A percentile compares a stretch with the other conserved stretches of the same genome.
These are phyloP conservation scores for Backusella tarrabulga DNA, from an alignment of 192 early-diverging fungal genomes.

Conservation along the genomic window DNA sequence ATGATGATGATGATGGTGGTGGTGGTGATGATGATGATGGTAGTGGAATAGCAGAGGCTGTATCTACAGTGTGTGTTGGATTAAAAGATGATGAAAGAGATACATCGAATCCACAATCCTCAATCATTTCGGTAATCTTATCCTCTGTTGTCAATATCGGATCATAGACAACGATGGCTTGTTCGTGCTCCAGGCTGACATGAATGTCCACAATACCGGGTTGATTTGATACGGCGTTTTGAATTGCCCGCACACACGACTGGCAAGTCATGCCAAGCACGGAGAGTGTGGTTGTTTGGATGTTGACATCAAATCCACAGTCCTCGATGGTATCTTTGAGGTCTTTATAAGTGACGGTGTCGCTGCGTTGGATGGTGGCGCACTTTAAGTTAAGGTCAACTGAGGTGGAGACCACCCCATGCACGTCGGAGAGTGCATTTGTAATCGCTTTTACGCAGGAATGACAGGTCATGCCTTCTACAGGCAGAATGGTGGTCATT, in stretches of 20 bases:
- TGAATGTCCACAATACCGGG: conserved; percentile 45
- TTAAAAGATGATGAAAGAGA: conserved; percentile 69
- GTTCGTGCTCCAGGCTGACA: conserved; percentile 56
- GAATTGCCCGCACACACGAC: conserved; percentile 77
- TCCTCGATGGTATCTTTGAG: conserved; percentile 58
- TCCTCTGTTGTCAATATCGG: not conserved
- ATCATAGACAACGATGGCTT: not conserved
- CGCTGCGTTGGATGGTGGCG: conserved; percentile 17
- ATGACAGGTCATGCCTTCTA: conserved; percentile 86
- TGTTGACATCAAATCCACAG: conserved; percentile 63
- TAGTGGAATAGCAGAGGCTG: not conserved
- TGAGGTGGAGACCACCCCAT: not conserved
- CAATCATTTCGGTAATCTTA: conserved; percentile 4
- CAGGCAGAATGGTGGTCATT: conserved; percentile 21
- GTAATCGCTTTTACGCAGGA: conserved; percentile 79
- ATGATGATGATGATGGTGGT: not conserved
- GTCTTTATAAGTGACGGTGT: not conserved
- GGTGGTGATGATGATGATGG: no score
- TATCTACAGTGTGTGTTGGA: conserved; percentile 68
- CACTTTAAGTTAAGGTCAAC: not conserved
- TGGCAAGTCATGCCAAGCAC: conserved; percentile 87
- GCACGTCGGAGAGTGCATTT: conserved; percentile 43
- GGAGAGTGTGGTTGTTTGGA: conserved; percentile 12
- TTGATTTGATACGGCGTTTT: conserved; percentile 50
- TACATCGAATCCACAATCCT: conserved; percentile 23